Conservation (phyloP, 805 yeast genomes). For the Metschnikowia bowlesiae region DNA sequence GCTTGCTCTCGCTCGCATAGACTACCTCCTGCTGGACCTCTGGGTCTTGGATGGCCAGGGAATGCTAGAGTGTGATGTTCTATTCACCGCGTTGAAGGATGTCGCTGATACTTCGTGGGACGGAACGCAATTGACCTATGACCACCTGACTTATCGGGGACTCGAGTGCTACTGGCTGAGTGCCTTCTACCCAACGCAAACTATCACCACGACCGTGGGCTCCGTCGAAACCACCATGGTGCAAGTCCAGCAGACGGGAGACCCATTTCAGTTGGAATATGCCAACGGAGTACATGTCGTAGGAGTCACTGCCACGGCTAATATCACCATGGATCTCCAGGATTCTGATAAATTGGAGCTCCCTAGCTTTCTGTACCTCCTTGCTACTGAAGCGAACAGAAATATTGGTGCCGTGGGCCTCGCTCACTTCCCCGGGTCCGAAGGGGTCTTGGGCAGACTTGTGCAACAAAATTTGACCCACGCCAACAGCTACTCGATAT, state of each 20-base stretch:
- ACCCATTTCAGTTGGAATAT: constrained; percentile 23
- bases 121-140: constrained; percentile 13
- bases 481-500: constrained; percentile 30
- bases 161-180: constrained; percentile 29
- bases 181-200: constrained; percentile 13
- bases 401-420: constrained; percentile 35
- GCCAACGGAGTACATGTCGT: constrained; percentile 22
- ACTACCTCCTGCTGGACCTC: constrained; percentile 33
- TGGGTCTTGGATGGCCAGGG: constrained; percentile 32
- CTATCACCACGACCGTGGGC: constrained; percentile 10
- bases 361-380: constrained; percentile 24
- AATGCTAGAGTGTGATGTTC: constrained; percentile 23
- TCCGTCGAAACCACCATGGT: constrained; percentile 13
- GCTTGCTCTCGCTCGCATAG: constrained; percentile 23
- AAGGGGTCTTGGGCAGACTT: constrained; percentile 28
- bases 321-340: constrained; percentile 15
- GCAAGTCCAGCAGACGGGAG: neutral
- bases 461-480: constrained; percentile 18
- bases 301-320: constrained; percentile 25
- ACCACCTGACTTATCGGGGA: constrained; percentile 20
- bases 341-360: constrained; percentile 13
- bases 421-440: constrained; percentile 23
- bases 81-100: constrained; percentile 7
- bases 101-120: constrained; percentile 2
- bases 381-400: constrained; percentile 21